Evolutionary conservation across 2,329 filamentous ascomycete genomes (phyloP).

Genomic region (Fusarium virguliforme): DNA sequence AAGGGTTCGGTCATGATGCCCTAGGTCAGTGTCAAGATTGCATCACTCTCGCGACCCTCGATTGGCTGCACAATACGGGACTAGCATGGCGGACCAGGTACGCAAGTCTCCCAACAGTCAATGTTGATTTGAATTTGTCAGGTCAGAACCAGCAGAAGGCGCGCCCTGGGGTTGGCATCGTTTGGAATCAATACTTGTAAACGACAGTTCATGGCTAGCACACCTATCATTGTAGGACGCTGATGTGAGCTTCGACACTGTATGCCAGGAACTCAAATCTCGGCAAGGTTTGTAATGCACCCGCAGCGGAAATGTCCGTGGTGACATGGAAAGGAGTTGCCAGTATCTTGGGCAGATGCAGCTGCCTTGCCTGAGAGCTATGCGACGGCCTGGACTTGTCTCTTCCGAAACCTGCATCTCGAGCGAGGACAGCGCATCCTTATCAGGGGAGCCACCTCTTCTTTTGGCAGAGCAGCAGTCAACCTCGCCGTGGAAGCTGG

Average conservation of each 20-base stretch:
- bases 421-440: slow-evolving; percentile 10
- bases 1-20: slow-evolving; percentile 8
- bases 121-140: slow-evolving; percentile 2
- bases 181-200: background rate
- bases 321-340: background rate
- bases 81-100: background rate
- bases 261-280: background rate
- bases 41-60: background rate
- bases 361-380: slow-evolving; percentile 30
- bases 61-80: background rate
- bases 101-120: slow-evolving; percentile 2
- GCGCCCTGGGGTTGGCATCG: background rate
- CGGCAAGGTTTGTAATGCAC: background rate
- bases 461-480: slow-evolving; percentile 1
- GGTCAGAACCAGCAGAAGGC: background rate
- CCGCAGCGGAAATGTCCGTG: background rate
- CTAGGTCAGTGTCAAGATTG: background rate
- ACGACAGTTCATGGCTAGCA: background rate
- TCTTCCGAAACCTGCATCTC: slow-evolving; percentile 25
- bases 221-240: background rate
- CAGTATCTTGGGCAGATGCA: slow-evolving; percentile 24
- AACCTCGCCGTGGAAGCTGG: slow-evolving; percentile 1
- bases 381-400: slow-evolving; percentile 29
- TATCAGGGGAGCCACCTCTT: slow-evolving; percentile 1
- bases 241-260: background rate